Conservation (phyloP, 495 filamentous ascomycete species). For the Hyaloscypha hepaticicola region DNA sequence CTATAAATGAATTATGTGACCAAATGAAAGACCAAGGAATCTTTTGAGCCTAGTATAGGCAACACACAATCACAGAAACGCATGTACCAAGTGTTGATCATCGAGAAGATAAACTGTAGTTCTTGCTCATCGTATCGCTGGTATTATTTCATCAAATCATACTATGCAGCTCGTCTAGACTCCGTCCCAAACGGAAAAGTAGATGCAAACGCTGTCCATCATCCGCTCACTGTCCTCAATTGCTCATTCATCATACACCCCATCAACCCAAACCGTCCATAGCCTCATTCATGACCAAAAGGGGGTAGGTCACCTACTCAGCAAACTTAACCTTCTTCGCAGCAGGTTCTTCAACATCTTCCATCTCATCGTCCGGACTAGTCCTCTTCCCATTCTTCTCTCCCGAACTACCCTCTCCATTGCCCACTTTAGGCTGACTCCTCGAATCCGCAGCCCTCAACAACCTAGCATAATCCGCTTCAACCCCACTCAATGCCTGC, state of each 20-base stretch:
- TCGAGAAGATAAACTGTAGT: neutral
- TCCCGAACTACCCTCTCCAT: neutral
- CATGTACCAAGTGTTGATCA: too few species aligned
- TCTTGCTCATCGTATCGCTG: neutral
- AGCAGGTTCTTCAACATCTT: conserved; percentile 15
- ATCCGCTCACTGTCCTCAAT: neutral
- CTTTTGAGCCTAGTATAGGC: too few species aligned
- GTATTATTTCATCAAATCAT: neutral
- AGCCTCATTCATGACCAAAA: too few species aligned
- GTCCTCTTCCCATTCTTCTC: conserved; percentile 25
- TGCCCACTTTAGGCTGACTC: neutral
- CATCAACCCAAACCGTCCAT: too few species aligned
- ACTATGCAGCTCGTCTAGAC: neutral
- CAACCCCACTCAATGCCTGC: conserved; percentile 71
- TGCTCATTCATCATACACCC: neutral
- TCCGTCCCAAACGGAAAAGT: neutral
- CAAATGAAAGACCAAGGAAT: too few species aligned
- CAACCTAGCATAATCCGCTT: conserved; percentile 76
- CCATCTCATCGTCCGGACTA: conserved; percentile 21
- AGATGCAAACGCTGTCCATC: neutral
- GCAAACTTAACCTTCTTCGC: conserved; percentile 29
- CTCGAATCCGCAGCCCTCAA: conserved; percentile 39
- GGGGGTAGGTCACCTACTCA: neutral
- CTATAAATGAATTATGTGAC: too few species aligned
- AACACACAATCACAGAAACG: too few species aligned